Base-by-base conservation (phyloP, 768 basidiomycete species). In the Dioszegia hungarica region DNA sequence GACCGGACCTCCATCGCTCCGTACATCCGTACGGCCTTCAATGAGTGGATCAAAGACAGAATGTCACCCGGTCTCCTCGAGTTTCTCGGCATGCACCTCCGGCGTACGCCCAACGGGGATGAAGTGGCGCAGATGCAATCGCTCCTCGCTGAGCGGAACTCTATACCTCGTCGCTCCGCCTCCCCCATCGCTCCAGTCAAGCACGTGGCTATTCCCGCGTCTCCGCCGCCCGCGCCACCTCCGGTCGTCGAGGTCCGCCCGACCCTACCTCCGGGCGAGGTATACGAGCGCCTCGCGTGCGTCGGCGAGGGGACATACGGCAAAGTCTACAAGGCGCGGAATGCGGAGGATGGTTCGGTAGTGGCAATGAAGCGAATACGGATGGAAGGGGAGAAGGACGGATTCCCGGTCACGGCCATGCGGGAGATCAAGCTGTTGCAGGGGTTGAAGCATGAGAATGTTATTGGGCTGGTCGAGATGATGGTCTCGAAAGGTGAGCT, bases 241-340 rank as follows among this genome's bases (percentile, higher is more conserved):
- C 39, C 38, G 29, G 28, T 44, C 20, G 43, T 20, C 12, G 25
- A 25, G 25, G 19, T 31, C 50, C 20, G 33, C 20, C 22, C 25
- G 11, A 28, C 20, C 19, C n/a, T 47, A 19, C 37, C 37, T 6
- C 49, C 49, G 20, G 49, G 59, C 22, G 71, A 73, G 47, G 64
- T 68, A 19, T 99, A 95, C 75, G 83, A 84, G 48, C 89, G 92
- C 59, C 81, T 98, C 24, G 87, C 84, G 45, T 93, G 97, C 68
- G 95, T 99, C 40, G 95, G 95, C 11, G 94, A 98, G 76, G 95
- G 95, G 2, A 99, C 95, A 1, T 99, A 98, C 72, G 94, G 94
- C 22, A 94, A 98, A 75, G 94, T 99, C 1, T 88, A 95, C 79
- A 99, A 99, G 77, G 94, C 94, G 2, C 82, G 84, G 58, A 92